Conservation (phyloP, 2,329 filamentous ascomycete species). For the Cladophialophora exuberans region DNA sequence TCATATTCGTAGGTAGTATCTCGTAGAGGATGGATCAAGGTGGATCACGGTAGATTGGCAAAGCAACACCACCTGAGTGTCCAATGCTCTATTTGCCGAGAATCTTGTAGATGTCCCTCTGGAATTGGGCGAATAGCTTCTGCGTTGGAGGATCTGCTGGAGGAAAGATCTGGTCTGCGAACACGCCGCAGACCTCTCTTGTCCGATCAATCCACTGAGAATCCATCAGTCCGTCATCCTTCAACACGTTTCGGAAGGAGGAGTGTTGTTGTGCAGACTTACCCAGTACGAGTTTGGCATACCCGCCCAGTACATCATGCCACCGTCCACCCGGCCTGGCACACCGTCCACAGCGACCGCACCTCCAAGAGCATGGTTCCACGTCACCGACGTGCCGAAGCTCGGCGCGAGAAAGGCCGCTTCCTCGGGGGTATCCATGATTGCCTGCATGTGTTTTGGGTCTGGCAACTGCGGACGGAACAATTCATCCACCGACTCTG, state of each 20-base stretch:
- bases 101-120: slow-evolving; percentile 8
- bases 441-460: background rate
- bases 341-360: slow-evolving; percentile 9
- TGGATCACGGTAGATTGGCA: too few species aligned
- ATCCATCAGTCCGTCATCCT: too few species aligned
- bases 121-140: slow-evolving; percentile 4
- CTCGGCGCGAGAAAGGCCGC: background rate
- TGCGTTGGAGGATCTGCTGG: background rate
- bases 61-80: too few species aligned
- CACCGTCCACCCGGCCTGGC: background rate
- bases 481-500: slow-evolving; percentile 63
- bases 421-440: background rate
- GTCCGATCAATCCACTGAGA: slow-evolving; percentile 13
- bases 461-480: slow-evolving; percentile 15
- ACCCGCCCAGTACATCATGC: slow-evolving; percentile 30
- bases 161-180: background rate
- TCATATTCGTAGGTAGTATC: too few species aligned
- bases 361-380: background rate
- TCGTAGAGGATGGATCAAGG: too few species aligned
- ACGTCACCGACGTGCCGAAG: background rate
- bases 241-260: too few species aligned
- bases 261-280: background rate
- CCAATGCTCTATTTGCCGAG: too few species aligned
- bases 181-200: background rate
- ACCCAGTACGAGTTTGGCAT: slow-evolving; percentile 29